Base-by-base conservation (phyloP, 2,329 filamentous ascomycete species). In the Didymella arachidicola region DNA sequence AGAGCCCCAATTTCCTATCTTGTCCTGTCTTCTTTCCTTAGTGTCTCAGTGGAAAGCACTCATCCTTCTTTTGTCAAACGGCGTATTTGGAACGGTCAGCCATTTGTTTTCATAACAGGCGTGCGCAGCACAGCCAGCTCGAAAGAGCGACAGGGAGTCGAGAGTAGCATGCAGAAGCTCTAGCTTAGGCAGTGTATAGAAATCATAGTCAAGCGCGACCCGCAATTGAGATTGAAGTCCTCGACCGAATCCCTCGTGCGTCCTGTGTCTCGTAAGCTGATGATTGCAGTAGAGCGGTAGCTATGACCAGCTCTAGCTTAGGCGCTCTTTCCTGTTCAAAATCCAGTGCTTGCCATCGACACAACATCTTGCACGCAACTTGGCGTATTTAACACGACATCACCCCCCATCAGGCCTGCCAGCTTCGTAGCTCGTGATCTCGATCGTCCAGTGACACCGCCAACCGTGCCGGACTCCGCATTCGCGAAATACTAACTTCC, bases 51-150 rank as follows among this genome's bases (percentile, higher is more conserved):
- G 26, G 41, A 18, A 41, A 25, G 41, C 44, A 54, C 26, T 19
- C 46, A 54, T 30, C 50, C 27, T 59, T 53, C 56, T 32, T 54
- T 59, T 59, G 56, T 59, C 41, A 59, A 59, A 50, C 34, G 56
- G 56, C 50, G 56, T 42, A 50, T 53, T 36, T 12, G 56, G 56
- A 46, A 51, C 45, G 19, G 26, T 46, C 43, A 46, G 50, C 36
- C 45, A 50, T 59, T 59, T 49, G 26, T 19, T 50, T 53, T 41
- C 36, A 41, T 50, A 50, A 45, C 46, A 59, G 50, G 45, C 46
- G 50, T 59, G 56, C 34, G 43, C 41, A 29, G 56, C 56, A 59
- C 45, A 54, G 51, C 41, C 56, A 47, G 50, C 50, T 54, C 50
- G 30, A 51, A 14, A 29, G 50, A 53, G 50, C 41, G 18, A 26